Evolutionary conservation across 2,329 filamentous ascomycete genomes (phyloP).

Genomic region (Zymoseptoria passerinii): DNA sequence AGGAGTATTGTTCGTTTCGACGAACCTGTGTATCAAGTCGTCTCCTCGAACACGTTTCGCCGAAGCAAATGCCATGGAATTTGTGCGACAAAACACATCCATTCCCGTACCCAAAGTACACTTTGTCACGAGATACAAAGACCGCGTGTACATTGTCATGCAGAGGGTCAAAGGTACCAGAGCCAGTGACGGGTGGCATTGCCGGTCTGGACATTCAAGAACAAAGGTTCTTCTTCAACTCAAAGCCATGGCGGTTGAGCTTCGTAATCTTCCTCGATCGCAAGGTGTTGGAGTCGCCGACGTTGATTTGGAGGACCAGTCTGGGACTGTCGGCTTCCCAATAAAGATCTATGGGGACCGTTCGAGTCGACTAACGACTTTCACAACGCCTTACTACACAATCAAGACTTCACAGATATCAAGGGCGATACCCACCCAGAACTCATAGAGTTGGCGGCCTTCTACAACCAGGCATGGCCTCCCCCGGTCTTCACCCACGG

Average conservation of each 20-base stretch:
- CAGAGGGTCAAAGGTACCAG: conserved; percentile 14
- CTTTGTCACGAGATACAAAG: conserved; percentile 36
- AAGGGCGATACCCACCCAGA: conserved; percentile 11
- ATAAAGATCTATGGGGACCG: conserved; percentile 6
- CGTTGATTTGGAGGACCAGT: conserved; percentile 7
- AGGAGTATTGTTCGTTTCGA: not conserved
- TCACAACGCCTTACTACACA: conserved; percentile 5
- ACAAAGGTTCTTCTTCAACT: conserved; percentile 6
- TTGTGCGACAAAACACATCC: conserved; percentile 34
- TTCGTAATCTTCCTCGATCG: conserved; percentile 3
- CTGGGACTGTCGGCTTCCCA: conserved; percentile 7
- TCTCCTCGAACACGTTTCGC: conserved; percentile 27
- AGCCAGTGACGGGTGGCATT: not conserved
- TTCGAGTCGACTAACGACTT: conserved; percentile 12
- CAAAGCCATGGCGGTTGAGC: conserved; percentile 8
- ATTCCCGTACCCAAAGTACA: conserved; percentile 41
- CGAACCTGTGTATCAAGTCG: conserved; percentile 33
- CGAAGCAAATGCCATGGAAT: conserved; percentile 36
- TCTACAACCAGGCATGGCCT: not conserved
- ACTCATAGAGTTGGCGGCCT: conserved; percentile 28
- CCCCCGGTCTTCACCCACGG: conserved; percentile 30
- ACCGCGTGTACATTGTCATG: conserved; percentile 42
- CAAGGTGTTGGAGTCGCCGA: conserved; percentile 5
- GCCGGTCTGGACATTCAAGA: conserved; percentile 1
- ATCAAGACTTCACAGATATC: conserved; percentile 2